Evolutionary conservation across 371 early-diverging fungal species (phyloP).

Genomic region (Rhizopus stolonifer): DNA sequence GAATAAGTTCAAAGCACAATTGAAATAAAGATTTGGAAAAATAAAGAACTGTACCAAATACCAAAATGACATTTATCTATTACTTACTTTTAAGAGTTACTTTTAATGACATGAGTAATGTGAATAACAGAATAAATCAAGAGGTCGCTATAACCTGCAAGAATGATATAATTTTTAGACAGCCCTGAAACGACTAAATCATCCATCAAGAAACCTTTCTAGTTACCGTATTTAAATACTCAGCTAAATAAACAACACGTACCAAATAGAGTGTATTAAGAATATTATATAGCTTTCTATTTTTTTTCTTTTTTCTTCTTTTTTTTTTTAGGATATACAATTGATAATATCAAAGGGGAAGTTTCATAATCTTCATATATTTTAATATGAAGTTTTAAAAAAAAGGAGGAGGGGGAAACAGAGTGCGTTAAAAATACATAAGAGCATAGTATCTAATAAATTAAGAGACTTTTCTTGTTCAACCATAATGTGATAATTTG

Average conservation of each 20-base stretch:
- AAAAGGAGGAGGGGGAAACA: background rate
- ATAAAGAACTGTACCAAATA: too few relatives aligned
- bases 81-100: too few relatives aligned
- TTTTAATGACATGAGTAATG: background rate
- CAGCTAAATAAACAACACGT: too few relatives aligned
- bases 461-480: background rate
- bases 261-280: too few relatives aligned
- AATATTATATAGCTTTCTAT: too few relatives aligned
- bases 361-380: background rate
- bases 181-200: too few relatives aligned
- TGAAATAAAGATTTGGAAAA: too few relatives aligned
- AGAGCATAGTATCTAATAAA: conserved; percentile 3
- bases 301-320: too few relatives aligned
- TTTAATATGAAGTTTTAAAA: background rate
- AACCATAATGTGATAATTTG: conserved; percentile 4
- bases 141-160: background rate
- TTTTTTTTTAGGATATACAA: background rate
- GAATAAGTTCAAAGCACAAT: background rate
- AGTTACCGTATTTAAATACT: too few relatives aligned
- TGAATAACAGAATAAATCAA: background rate
- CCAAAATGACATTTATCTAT: too few relatives aligned
- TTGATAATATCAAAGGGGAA: background rate
- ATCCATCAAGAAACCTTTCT: too few relatives aligned
- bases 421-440: conserved; percentile 2
- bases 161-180: too few relatives aligned